These are phyloP conservation scores for Podila epigama DNA, from an alignment of 192 early-diverging fungal species.

Conservation along the genomic window DNA sequence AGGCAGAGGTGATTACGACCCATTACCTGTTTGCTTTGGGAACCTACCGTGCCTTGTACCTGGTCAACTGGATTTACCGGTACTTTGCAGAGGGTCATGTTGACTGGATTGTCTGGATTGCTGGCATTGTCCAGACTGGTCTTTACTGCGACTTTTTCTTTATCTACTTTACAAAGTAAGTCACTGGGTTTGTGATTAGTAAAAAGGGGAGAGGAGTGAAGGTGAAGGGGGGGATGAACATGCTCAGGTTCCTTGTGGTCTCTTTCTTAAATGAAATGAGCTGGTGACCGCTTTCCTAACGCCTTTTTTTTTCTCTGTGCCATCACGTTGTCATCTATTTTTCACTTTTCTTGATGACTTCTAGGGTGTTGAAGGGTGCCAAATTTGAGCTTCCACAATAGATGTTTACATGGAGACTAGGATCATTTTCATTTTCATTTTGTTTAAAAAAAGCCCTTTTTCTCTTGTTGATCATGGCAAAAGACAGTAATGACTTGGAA, in stretches of 20 bases:
- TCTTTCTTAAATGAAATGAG: neutral
- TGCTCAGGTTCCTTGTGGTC: neutral
- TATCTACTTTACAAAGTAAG: constrained; percentile 86
- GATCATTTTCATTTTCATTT: neutral
- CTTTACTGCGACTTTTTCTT: constrained; percentile 99
- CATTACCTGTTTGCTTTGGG: constrained; percentile 99
- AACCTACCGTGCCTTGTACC: constrained; percentile 60
- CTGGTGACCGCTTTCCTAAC: neutral
- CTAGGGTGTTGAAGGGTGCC: constrained; percentile 72
- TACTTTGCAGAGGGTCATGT: constrained; percentile 76
- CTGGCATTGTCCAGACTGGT: constrained; percentile 93
- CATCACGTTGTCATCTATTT: neutral
- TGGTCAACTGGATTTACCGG: constrained; percentile 94
- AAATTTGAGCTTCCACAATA: constrained; percentile 76
- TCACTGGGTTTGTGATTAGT: neutral
- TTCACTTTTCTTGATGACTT: neutral
- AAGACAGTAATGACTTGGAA: neutral
- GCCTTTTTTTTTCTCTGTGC: neutral
- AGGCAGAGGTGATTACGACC: constrained; percentile 99
- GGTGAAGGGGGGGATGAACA: neutral
- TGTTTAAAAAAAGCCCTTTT: neutral
- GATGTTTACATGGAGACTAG: neutral
- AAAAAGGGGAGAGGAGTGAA: neutral
- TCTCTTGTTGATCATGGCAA: neutral
- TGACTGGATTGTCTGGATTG: constrained; percentile 89